Evolutionary conservation across 176 grass and related monocot species (phyloP).

Genomic region (Chrysopogon serrulatus): DNA sequence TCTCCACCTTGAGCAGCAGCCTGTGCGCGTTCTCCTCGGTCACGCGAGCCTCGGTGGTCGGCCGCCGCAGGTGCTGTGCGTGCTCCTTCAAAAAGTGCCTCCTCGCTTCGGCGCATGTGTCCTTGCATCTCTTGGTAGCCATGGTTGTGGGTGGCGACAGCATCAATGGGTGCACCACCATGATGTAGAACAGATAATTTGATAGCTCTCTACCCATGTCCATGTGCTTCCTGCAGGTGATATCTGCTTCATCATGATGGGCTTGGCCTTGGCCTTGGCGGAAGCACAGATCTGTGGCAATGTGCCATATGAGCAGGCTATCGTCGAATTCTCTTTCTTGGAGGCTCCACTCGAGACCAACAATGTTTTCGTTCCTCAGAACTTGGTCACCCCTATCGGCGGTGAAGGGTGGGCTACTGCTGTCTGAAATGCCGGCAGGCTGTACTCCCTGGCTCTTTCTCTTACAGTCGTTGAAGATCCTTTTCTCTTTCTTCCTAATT

Average conservation of each 20-base stretch:
- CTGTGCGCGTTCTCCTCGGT: neutral
- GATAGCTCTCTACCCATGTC: neutral
- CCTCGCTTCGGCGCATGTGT: neutral
- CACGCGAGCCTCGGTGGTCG: neutral
- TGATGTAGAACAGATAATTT: neutral
- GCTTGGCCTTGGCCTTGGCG: neutral
- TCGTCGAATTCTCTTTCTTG: neutral
- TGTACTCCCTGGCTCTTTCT: too few species aligned
- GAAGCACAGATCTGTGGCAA: neutral
- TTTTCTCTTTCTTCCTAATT: neutral
- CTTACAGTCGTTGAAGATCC: neutral
- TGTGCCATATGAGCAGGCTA: slow-evolving; percentile 9
- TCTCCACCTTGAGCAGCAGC: neutral
- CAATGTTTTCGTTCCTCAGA: neutral
- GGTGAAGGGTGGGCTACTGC: neutral
- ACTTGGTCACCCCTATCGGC: neutral
- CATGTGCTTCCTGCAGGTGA: neutral
- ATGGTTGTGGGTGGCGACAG: neutral
- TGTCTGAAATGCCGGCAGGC: neutral
- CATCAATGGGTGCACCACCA: slow-evolving; percentile 8
- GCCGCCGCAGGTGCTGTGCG: too few species aligned
- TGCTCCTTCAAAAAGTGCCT: neutral
- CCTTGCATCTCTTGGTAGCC: neutral
- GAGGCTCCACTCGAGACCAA: neutral
- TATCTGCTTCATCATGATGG: neutral